A percentile compares a stretch with the other conserved stretches of the same genome.
These are phyloP conservation scores for Scutellaria baicalensis DNA, from an alignment of 257 asterid genomes.

Conservation along the genomic window DNA sequence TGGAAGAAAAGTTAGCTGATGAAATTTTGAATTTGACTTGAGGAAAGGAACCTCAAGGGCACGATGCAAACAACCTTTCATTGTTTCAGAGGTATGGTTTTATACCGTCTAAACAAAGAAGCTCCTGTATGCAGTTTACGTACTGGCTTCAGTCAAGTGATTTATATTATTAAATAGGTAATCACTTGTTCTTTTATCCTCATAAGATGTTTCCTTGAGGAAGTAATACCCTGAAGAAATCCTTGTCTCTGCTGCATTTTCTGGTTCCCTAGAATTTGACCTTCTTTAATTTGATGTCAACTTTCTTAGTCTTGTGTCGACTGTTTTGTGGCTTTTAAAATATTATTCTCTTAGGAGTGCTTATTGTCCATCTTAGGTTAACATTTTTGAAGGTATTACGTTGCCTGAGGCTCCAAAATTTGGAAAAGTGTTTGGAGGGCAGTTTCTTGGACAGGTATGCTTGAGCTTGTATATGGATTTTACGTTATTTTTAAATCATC, in stretches of 20 bases:
- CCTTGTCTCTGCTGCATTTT: neutral
- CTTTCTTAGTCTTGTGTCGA: neutral
- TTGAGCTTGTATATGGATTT: constrained; percentile 5
- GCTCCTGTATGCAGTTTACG: neutral
- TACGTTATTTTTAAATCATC: neutral
- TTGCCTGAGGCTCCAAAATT: constrained; percentile 91
- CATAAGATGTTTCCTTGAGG: neutral
- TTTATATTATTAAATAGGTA: neutral
- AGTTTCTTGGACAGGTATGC: constrained; percentile 90
- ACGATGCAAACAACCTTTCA: neutral
- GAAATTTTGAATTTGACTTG: neutral
- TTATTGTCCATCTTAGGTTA: constrained; percentile 44
- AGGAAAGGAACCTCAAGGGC: neutral
- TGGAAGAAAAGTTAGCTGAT: neutral
- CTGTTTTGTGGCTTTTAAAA: neutral
- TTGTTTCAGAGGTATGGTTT: neutral
- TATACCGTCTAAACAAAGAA: neutral
- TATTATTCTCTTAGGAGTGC: neutral
- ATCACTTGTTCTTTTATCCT: neutral
- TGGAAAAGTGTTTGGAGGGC: constrained; percentile 96
- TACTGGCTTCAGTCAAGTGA: neutral
- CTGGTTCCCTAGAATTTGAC: neutral
- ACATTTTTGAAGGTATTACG: constrained; percentile 79
- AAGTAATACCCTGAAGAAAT: neutral
- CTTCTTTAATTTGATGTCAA: neutral